Evolutionary conservation across 2,329 filamentous ascomycete genomes (phyloP), one percentile per base, ranked within the genome.

Genomic region (Apiospora marii): DNA sequence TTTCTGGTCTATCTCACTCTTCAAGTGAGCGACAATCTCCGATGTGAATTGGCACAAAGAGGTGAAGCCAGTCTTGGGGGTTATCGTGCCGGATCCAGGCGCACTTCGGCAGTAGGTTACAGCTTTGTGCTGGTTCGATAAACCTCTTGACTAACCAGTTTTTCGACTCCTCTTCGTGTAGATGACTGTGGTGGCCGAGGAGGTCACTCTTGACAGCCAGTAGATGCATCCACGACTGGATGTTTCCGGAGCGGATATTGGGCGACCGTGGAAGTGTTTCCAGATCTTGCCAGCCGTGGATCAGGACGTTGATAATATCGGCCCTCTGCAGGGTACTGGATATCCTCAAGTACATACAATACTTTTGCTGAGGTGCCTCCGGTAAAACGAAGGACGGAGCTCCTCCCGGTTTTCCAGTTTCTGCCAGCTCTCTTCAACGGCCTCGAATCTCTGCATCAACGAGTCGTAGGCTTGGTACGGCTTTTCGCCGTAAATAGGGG

Each of bases 111-210:
- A 69, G 22, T 2, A 69, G 67, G 13, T 16, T 6, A 10, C 44
- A 69, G 14, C 16, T 1, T 16, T 69, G 43, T 1, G 67, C 24
- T 2, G 48, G 14, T 0, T 14, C n/a, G 1, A 69, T n/a, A 16
- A 69, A 49, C 0, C 67, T 19, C 4, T 37, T 49, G 0, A n/a
- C 5, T 2, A n/a, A 19, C 48, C 67, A 48, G 8, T 34, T 24
- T 19, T 19, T 34, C 0, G 30, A 7, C 7, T 27, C 24, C 0
- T 1, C 1, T 12, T 14, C 1, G 0, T 10, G 22, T 0, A 69
- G 44, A 0, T 7, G 1, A 0, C 1, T 16, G 14, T n/a, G 19
- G 8, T 34, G 27, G 0, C 6, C 8, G 0, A 49, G 0, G 3
- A 6, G 44, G 16, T 49, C 67, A 5, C 67, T 48, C 14, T 8